Base-by-base conservation (phyloP, 768 basidiomycete species). In the Asterophora parasitica region DNA sequence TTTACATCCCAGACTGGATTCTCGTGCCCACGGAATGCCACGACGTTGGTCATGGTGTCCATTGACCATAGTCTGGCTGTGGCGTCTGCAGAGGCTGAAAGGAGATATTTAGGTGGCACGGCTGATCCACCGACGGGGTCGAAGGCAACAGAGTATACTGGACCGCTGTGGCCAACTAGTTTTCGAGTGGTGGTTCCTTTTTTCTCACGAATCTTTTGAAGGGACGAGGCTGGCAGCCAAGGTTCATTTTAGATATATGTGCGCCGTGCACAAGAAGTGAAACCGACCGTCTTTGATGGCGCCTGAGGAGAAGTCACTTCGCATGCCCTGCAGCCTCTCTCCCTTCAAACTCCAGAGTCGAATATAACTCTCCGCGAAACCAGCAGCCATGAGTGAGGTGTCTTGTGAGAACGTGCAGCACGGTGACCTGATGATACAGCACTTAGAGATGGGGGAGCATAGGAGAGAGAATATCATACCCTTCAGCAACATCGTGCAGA, bases 1-100 rank as follows among this genome's bases (percentile, higher is more conserved):
- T 97, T 87, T 10, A 95, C 93, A 58, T 98, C 96, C 96, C 96
- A 99, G 0, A 99, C 85, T 0, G 96, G 93, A 64, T 96, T 94
- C 61, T 94, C 86, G 58, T 99, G 96, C 0, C 96, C 95, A 28
- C 92, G 79, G 62, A 93, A 99, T 5, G 87, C 93, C 15, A 93
- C 93, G 8, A 98, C 69, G 58, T 96, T 96, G 12, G 88, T 81
- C 77, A 92, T 82, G 0, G 95, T 96, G 53, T 98, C 92, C 65
- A 97, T 71, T 4, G 92, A 95, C 96, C 96, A 99, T 15, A 99
- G 68, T 10, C 96, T 82, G 35, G 85, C 71, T 0, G 95, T 94
- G 1, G 88, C 81, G 62, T 99, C 96, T 36, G 93, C 90, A 11
- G 96, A 98, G 2, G 86, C 79, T 12, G 94, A 97, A 27, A 99